Conservation (phyloP, 2,329 filamentous ascomycete species). For the Cladosporium sp. region DNA sequence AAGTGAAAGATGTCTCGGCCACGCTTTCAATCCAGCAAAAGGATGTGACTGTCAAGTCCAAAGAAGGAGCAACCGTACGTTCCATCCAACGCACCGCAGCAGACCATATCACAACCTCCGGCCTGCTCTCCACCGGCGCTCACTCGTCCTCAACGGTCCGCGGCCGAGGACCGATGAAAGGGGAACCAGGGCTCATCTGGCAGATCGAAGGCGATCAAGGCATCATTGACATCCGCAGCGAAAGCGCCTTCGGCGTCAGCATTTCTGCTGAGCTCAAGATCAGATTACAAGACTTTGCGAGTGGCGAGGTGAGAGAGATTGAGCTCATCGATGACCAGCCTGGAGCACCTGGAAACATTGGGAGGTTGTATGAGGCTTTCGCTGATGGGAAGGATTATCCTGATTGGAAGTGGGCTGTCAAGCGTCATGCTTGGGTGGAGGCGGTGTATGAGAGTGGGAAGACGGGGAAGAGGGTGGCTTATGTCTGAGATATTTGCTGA, state of each 20-base stretch:
- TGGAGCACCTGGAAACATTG: conserved; percentile 1
- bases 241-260: neutral
- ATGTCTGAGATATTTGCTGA: neutral
- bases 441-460: neutral
- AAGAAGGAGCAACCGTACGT: conserved; percentile 29
- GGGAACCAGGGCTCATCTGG: conserved; percentile 46
- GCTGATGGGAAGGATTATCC: neutral
- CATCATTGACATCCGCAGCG: conserved; percentile 33
- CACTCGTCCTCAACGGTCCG: conserved; percentile 45
- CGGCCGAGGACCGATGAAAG: conserved; percentile 48
- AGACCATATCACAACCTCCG: conserved; percentile 42
- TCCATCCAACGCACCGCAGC: conserved; percentile 41
- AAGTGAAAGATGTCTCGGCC: conserved; percentile 29
- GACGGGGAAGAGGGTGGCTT: neutral
- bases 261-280: conserved; percentile 7
- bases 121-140: conserved; percentile 37
- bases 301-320: neutral
- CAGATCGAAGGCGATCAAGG: conserved; percentile 46
- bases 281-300: conserved; percentile 1
- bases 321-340: neutral
- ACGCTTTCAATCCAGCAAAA: conserved; percentile 46
- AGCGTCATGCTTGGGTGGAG: conserved; percentile 6
- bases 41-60: conserved; percentile 34
- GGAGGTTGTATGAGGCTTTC: conserved; percentile 11
- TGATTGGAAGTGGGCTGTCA: conserved; percentile 10